Evolutionary conservation across 179 eudicot genomes (phyloP).

Genomic region (Heliamphora pulchella): DNA sequence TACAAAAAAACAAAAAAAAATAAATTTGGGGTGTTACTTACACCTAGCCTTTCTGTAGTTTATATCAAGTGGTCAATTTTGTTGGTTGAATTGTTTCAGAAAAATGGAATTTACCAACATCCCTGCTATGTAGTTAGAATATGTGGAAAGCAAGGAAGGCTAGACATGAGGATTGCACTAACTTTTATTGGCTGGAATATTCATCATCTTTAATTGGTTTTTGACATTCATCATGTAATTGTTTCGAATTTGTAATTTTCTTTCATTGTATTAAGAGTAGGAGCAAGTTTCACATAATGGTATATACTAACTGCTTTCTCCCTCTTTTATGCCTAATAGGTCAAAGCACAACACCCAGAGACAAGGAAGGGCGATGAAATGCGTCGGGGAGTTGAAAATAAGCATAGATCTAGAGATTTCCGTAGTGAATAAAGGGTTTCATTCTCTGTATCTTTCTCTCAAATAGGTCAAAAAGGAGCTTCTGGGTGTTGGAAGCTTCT

Average conservation of each 20-base stretch:
- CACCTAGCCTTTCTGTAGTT: background rate
- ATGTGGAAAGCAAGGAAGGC: background rate
- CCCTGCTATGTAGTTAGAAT: background rate
- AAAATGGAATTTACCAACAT: background rate
- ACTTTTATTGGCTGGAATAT: background rate
- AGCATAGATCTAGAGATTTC: too few relatives aligned
- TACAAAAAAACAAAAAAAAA: too few relatives aligned
- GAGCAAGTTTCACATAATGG: background rate
- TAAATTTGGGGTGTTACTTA: too few relatives aligned
- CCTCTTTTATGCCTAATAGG: background rate
- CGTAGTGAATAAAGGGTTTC: background rate
- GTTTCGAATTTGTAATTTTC: background rate
- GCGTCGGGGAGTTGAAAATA: too few relatives aligned
- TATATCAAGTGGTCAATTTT: background rate
- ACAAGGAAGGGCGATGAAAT: too few relatives aligned
- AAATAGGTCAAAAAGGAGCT: slow-evolving; percentile 12
- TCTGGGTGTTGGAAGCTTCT: slow-evolving; percentile 9
- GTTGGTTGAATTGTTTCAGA: background rate
- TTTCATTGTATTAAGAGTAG: background rate
- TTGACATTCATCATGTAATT: background rate
- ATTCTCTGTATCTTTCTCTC: slow-evolving; percentile 3
- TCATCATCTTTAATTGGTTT: background rate
- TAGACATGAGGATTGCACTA: background rate
- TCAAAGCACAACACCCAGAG: background rate
- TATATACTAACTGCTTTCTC: background rate